A percentile compares a stretch with the other conserved stretches of the same genome.
These are phyloP conservation scores for Rhizoclosmatium globosum DNA, from an alignment of 192 early-diverging fungal species.

Conservation along the genomic window DNA sequence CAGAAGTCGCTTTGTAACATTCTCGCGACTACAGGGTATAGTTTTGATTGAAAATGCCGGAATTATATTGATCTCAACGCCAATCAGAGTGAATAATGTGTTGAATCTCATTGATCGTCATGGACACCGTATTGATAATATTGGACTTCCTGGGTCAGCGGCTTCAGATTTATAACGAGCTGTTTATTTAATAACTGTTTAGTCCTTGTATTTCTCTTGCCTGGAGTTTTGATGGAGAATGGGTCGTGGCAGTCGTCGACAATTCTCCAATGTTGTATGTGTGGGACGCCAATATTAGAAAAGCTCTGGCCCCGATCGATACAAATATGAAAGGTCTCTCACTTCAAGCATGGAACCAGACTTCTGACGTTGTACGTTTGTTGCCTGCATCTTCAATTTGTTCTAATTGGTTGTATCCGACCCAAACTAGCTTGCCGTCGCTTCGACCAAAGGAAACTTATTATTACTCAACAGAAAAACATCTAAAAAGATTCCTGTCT, in stretches of 20 bases:
- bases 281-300: conserved; percentile 50
- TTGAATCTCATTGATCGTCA: conserved; percentile 46
- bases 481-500: conserved; percentile 53
- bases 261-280: conserved; percentile 34
- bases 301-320: conserved; percentile 35
- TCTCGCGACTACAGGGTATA: conserved; percentile 49
- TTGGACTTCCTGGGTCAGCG: conserved; percentile 43
- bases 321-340: conserved; percentile 50
- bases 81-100: conserved; percentile 26
- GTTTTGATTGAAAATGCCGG: background rate
- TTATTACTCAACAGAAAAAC: conserved; percentile 50
- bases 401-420: background rate
- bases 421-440: conserved; percentile 47
- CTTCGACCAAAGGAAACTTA: conserved; percentile 59
- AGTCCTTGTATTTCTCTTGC: conserved; percentile 45
- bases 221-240: conserved; percentile 53
- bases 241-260: conserved; percentile 45
- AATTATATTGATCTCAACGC: background rate
- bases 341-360: conserved; percentile 47
- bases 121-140: conserved; percentile 40
- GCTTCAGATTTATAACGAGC: background rate
- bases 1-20: conserved; percentile 41
- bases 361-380: conserved; percentile 51
- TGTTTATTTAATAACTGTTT: background rate
- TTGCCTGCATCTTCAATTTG: background rate